Base-by-base conservation (phyloP, 345 rosid genomes). In the Dimocarpus longan region DNA sequence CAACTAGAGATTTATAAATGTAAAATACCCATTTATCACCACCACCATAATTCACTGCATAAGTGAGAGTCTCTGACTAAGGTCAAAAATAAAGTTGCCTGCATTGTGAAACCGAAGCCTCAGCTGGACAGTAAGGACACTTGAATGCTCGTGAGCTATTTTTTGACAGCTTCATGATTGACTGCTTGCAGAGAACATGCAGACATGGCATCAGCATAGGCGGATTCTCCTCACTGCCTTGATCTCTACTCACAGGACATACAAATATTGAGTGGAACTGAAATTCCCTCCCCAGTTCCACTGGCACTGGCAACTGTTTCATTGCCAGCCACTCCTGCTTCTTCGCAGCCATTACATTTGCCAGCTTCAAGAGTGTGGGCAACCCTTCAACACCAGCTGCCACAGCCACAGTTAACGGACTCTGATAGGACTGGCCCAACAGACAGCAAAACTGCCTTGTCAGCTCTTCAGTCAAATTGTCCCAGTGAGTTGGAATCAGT, bases 261-360 rank as follows among this genome's bases (percentile, higher is more conserved):
- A 89, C 93, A 68, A 92, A 92, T 82, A 89, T 78, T 0, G 97
- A 91, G 79, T 92, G 97, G 72, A 90, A 90, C 86, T 90, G 97
- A 70, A 87, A 88, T 65, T 87, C 92, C 80, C 71, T 89, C 22
- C 89, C 88, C 76, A 89, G 71, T 65, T 92, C 94, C 73, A 91
- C 77, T 1, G 93, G 93, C 73, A 89, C 88, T 0, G 92, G 92
- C 81, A 92, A 76, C 59, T 90, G 91, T 71, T 89, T 87, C 92
- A 89, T 86, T 24, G 87, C 80, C 72, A 74, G 91, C 93, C 92
- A 91, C 68, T 92, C 93, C 62, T 84, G 90, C 84, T 82, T 90
- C 81, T 88, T 92, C n/a, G 85, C 91, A 19, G 88, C 88, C 90
- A 90, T 89, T 67, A 89, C 93, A 65, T 85, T 87, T 39, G 89